Conservation (phyloP, 352 stramenopile species). For the Phytophthora litchii region DNA sequence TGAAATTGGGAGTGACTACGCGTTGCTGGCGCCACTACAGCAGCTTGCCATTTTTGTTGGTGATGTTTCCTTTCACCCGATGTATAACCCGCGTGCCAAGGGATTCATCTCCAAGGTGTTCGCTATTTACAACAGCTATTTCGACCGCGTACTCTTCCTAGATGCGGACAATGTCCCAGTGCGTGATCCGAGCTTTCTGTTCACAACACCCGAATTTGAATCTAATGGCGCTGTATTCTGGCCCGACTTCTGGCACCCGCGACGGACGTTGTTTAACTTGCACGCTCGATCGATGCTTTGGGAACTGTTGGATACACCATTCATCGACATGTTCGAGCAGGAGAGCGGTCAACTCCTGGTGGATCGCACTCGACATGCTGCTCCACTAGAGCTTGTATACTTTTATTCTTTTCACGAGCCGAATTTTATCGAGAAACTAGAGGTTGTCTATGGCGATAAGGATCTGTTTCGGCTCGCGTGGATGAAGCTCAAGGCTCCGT, state of each 20-base stretch:
- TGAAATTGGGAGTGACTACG: constrained; percentile 31
- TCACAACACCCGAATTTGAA: constrained; percentile 39
- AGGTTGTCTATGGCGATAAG: constrained; percentile 57
- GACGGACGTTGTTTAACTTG: constrained; percentile 60
- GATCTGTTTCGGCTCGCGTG: constrained; percentile 63
- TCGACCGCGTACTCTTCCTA: constrained; percentile 57
- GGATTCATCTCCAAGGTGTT: constrained; percentile 59
- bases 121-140: constrained; percentile 49
- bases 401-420: constrained; percentile 50
- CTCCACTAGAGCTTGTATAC: constrained; percentile 41
- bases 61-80: constrained; percentile 31
- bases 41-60: constrained; percentile 31
- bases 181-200: constrained; percentile 54
- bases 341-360: constrained; percentile 65
- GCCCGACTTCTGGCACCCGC: constrained; percentile 72
- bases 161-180: constrained; percentile 62
- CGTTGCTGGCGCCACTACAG: constrained; percentile 25
- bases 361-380: constrained; percentile 39
- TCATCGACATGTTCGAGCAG: constrained; percentile 68
- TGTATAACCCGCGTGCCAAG: constrained; percentile 38
- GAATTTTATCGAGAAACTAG: constrained; percentile 35
- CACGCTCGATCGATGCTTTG: constrained; percentile 56
- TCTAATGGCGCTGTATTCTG: constrained; percentile 60
- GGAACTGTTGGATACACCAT: constrained; percentile 48
- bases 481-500: constrained; percentile 49